phyloP scores from a whole-genome alignment of 1,139 yeast species.

The Debaryomycetaceae sp. region DNA sequence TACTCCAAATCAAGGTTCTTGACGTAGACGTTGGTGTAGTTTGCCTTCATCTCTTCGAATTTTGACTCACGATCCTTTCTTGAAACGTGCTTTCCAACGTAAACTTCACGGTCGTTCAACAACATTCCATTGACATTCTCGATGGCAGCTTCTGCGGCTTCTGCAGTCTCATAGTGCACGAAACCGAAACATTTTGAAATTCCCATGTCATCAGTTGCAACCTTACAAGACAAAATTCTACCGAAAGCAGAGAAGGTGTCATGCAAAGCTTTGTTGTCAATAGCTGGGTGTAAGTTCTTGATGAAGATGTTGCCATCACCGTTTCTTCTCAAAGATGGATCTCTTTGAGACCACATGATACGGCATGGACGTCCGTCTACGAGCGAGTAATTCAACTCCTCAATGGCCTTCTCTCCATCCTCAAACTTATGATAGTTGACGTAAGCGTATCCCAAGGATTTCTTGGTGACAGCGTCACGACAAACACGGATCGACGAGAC shows the following conservation, averaged over 20 bases:
- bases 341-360: constrained; percentile 99
- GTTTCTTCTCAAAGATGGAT: constrained; percentile 91
- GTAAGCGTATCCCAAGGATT: constrained; percentile 97
- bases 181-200: constrained; percentile 95
- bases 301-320: constrained; percentile 97
- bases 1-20: constrained; percentile 80
- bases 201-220: constrained; percentile 92
- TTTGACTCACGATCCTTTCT: constrained; percentile 95
- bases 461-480: constrained; percentile 97
- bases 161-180: constrained; percentile 93
- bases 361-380: constrained; percentile 98
- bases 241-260: constrained; percentile 98
- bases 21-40: constrained; percentile 92
- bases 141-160: constrained; percentile 92
- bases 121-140: constrained; percentile 98
- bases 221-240: constrained; percentile 92
- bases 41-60: constrained; percentile 86
- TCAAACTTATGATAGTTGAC: constrained; percentile 89
- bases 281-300: constrained; percentile 97
- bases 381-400: constrained; percentile 89
- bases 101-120: constrained; percentile 94
- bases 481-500: constrained; percentile 97
- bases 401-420: constrained; percentile 94
- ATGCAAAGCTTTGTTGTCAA: constrained; percentile 97
- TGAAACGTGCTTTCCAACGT: constrained; percentile 91